Percentiles rank a stretch among this genome's conserved stretches.
Conservation (phyloP, 805 yeast species). For the Debaryomyces tyrocola region DNA sequence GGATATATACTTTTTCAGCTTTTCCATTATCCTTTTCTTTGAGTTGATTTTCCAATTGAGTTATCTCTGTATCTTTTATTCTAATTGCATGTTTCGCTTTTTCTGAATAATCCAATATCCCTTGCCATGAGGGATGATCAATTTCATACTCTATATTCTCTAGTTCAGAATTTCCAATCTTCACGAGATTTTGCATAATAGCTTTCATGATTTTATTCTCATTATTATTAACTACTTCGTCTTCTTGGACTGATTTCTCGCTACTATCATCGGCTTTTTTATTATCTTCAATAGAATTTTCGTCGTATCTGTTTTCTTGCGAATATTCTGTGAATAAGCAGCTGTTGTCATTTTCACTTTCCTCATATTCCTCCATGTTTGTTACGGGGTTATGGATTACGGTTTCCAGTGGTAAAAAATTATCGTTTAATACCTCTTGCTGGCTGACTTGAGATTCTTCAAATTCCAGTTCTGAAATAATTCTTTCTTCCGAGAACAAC, state of each 20-base stretch:
- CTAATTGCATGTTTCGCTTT: not conserved
- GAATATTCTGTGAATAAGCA: not conserved
- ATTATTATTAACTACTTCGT: no score
- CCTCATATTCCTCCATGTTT: not conserved
- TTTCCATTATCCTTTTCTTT: not conserved
- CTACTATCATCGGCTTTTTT: no score
- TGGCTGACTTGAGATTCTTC: not conserved
- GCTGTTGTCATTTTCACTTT: not conserved
- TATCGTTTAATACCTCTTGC: no score
- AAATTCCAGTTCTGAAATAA: not conserved
- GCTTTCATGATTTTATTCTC: no score
- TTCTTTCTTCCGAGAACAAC: not conserved
- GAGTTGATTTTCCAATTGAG: not conserved
- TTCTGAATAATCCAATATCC: not conserved
- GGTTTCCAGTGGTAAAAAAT: no score
- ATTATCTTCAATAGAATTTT: no score
- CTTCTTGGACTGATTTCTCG: no score
- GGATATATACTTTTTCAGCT: not conserved
- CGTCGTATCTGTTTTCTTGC: not conserved
- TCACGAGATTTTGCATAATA: no score
- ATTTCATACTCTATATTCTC: no score
- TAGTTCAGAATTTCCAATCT: no score
- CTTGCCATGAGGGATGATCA: no score
- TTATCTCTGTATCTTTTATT: not conserved
- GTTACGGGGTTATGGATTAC: no score